Base-by-base conservation (phyloP, 2,329 filamentous ascomycete genomes). In the Aspergillus fischeri region DNA sequence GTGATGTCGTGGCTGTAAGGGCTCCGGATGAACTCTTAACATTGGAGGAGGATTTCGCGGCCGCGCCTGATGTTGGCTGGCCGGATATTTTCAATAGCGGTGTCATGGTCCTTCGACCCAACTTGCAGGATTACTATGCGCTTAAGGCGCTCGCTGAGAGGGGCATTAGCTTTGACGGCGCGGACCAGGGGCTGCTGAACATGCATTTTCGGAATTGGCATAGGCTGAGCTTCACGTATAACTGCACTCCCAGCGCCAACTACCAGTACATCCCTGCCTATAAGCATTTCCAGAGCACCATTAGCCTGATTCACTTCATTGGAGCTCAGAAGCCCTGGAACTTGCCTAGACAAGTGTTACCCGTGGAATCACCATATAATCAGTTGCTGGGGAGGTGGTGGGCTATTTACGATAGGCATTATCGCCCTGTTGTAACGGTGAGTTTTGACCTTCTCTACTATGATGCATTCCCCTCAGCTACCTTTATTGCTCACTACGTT, bases 41-140 rank as follows among this genome's bases (percentile, higher is more conserved):
- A 20, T 73, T 86, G 45, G 77, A 83, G 10, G 80, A 80, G 35
- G 67, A 78, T 27, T 87, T 89, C 65, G 85, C 86, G 27, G 86
- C 94, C 2, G 92, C 90, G 10, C 92, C 94, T 32, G 94, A 99
- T 74, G 92, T 97, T 67, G 94, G 94, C 65, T 99, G 94, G 94
- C 94, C 94, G 35, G 94, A 99, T 77, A 84, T 92, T 60, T 97
- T 97, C 85, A 99, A 99, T 77, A 92, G 90, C n/a, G 94, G 94
- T 68, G 86, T 99, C 66, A 95, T 99, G 91, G 91, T 92, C 38
- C 76, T 99, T 58, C 88, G 83, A 17, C 94, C 94, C 35, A 89
- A 93, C 75, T 80, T 92, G 83, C 89, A 88, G 56, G 92, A 96
- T 64, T 97, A 92, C 75, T 88, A 91, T 76, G 89, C 91, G 45